Evolutionary conservation across 371 early-diverging fungal genomes (phyloP), one percentile per base, ranked within the genome.

Genomic region (Cokeromyces recurvatus): DNA sequence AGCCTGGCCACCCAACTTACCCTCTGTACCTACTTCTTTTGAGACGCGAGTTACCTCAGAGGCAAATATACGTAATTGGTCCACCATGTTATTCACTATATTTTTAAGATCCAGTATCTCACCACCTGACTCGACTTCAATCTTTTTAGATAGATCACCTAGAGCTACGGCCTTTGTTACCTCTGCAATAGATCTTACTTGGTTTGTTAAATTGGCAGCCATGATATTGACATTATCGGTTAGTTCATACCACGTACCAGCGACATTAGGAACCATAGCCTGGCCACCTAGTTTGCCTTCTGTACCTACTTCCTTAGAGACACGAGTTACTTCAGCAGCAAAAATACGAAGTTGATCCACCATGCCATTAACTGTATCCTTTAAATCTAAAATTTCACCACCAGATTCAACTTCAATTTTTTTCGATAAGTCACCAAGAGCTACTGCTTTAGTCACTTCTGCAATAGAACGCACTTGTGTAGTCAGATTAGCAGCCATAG

Each of bases 301-400:
- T 0, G 80, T 78, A 2, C 86, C 82, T 17, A 85, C 86, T 53
- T 83, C 82, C 11, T 65, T 59, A 3, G 84, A 73, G 0, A 85
- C 81, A 38, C 86, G 74, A 0, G 84, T 77, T 0, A 84, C 84
- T 48, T 84, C 82, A 0, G 71, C 53, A 6, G 67, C 71, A 55
- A 62, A 62, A 24, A 73, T 24, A 43, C 56, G 43, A 20, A 65
- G 38, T 20, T 59, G 62, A 20, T 59, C 62, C 48, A 62, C 62
- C 63, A 62, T 51, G 43, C 47, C 42, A 44, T 64, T 62, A 0
- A 59, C 77, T 54, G 21, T 58, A 15, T 55, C 44, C 20, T 57
- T 61, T 0, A 59, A 32, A 21, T 57, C 61, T 1, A 55, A 29
- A 2, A 69, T 62, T 35, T 69, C 57, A 14, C 73, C 73, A 12